Evolutionary conservation across 2,329 filamentous ascomycete species (phyloP), one percentile per base, ranked within the genome.

Genomic region (Fonsecaea pedrosoi): DNA sequence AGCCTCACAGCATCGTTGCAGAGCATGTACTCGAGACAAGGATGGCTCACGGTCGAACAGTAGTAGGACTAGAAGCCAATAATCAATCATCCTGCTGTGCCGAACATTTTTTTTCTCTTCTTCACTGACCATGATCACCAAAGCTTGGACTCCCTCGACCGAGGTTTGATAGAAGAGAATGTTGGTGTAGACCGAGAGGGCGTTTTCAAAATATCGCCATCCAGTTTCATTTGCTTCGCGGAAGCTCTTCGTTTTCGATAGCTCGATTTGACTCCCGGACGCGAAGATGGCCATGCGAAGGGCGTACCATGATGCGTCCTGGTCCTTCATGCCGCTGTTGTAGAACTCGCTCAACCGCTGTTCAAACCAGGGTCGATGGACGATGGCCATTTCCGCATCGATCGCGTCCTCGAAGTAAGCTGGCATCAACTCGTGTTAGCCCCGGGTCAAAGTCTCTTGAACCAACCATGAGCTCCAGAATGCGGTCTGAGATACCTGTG

Each of bases 1-100:
- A 65, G 40, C n/a, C 62, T 55, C n/a, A 65, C 37, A 7, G 62
- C 62, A 54, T 59, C 45, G 8, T 56, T 38, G 30, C 62, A 65
- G 8, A 65, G 40, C 15, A 54, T 65, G 18, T 60, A 65, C 38
- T 65, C 50, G 13, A 65, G 38, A 45, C 35, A 60, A 4, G 25
- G 13, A 12, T 55, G 59, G 40, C 62, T 56, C 10, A 65, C 45
- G 21, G 45, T 38, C 25, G 59, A 56, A 45, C 42, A 48, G 34
- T 32, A 65, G 42, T 65, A 65, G 3, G 62, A 56, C 62, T 65
- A 42, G 30, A 32, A 32, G 30, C 10, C 10, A 13, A 10, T 12
- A 38, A 38, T 38, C 54, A 56, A 32, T 32, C 4, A 30, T n/a
- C 30, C 30, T 34, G 54, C 8, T 6, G 34, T 18, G n/a, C n/a